These are phyloP conservation scores for Eucalyptus sideroxylon DNA, from an alignment of 345 rosid species.

Conservation along the genomic window DNA sequence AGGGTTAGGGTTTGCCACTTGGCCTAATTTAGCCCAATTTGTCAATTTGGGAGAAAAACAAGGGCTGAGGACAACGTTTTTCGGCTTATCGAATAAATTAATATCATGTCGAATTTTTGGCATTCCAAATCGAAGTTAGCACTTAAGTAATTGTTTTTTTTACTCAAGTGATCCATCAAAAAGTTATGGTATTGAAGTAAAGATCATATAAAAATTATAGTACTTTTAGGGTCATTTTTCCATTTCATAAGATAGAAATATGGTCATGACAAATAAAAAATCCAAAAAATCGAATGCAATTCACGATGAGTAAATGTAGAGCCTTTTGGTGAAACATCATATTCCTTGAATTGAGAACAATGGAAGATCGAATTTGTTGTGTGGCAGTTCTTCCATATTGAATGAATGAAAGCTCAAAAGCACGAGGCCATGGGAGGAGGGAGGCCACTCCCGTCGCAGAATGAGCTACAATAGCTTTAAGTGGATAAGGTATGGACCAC, in stretches of 20 bases:
- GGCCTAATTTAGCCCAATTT: not conserved
- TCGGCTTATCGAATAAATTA: not conserved
- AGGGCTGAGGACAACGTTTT: not conserved
- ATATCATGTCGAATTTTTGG: not conserved
- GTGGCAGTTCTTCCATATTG: not conserved
- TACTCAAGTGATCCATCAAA: not conserved
- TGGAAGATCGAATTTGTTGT: not conserved
- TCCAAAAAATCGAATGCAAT: not conserved
- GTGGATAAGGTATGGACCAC: not conserved
- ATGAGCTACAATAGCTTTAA: not conserved
- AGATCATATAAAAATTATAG: no score
- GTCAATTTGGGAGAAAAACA: not conserved
- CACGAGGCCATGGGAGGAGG: not conserved
- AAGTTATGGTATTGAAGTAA: not conserved
- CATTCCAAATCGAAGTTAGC: not conserved
- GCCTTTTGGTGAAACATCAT: not conserved
- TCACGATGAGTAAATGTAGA: not conserved
- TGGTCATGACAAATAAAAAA: not conserved
- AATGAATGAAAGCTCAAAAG: not conserved
- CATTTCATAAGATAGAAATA: not conserved
- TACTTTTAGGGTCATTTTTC: no score
- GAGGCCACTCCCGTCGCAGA: not conserved
- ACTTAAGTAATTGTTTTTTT: not conserved
- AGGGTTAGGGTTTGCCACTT: not conserved
- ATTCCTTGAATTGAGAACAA: not conserved